phyloP scores from a whole-genome alignment of 495 filamentous ascomycete genomes.

The Aspergillus sclerotiicarbonarius region DNA sequence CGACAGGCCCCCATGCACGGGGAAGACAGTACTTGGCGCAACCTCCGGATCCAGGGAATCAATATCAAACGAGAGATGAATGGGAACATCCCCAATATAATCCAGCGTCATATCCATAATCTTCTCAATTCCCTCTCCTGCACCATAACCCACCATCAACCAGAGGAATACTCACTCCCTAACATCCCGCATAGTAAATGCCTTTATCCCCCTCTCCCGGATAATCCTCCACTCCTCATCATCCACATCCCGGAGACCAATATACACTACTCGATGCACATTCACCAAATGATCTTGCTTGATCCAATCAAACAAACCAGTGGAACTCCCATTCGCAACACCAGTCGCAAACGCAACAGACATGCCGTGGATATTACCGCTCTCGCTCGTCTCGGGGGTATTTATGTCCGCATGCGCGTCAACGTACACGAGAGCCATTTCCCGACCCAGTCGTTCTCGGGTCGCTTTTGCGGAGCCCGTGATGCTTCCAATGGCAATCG shows the following conservation, averaged over 20 bases:
- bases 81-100: constrained; percentile 83
- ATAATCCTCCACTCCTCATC: constrained; percentile 75
- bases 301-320: constrained; percentile 73
- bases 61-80: constrained; percentile 87
- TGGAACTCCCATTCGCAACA: constrained; percentile 52
- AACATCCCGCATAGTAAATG: constrained; percentile 89
- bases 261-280: constrained; percentile 80
- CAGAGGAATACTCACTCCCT: constrained; percentile 51
- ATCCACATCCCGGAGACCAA: constrained; percentile 83
- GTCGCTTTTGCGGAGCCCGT: constrained; percentile 71
- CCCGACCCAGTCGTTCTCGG: constrained; percentile 60
- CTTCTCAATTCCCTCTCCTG: constrained; percentile 73
- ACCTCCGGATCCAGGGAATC: constrained; percentile 85
- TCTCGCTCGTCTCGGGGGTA: constrained; percentile 74
- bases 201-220: constrained; percentile 73
- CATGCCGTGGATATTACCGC: constrained; percentile 90
- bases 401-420: constrained; percentile 93
- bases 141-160: too few species aligned
- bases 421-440: constrained; percentile 85
- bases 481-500: constrained; percentile 82
- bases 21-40: constrained; percentile 82
- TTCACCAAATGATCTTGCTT: constrained; percentile 52
- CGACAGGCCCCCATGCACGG: constrained; percentile 81
- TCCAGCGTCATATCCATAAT: constrained; percentile 87
- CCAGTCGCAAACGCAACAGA: constrained; percentile 80